Conservation (phyloP, 1,284 basidiomycete genomes). For the Exobasidium rhododendri region DNA sequence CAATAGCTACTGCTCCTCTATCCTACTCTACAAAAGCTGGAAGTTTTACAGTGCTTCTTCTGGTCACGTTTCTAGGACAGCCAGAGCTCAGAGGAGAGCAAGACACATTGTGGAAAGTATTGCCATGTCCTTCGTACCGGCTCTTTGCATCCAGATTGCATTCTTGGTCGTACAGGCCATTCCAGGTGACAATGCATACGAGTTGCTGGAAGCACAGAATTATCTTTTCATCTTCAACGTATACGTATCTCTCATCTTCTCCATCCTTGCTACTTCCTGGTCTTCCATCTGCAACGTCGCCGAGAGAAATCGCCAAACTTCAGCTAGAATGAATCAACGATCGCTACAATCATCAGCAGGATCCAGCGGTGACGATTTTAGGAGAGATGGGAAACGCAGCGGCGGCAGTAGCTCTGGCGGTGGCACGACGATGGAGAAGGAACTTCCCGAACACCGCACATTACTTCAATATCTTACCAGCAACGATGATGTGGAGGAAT, state of each 20-base stretch:
- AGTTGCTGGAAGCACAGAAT: neutral
- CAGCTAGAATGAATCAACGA: neutral
- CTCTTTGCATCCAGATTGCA: constrained; percentile 1
- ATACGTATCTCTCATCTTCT: neutral
- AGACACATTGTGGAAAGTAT: neutral
- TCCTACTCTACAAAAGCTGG: constrained; percentile 5
- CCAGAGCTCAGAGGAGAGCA: neutral
- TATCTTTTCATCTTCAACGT: constrained; percentile 9
- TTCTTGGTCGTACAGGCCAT: neutral
- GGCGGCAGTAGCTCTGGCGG: too few relatives aligned
- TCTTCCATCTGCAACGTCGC: neutral
- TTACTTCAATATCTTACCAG: neutral
- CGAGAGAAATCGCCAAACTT: neutral
- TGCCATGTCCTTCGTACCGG: neutral
- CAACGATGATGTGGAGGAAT: neutral
- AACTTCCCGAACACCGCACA: neutral
- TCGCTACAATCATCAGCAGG: neutral
- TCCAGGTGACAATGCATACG: neutral
- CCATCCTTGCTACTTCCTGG: constrained; percentile 8
- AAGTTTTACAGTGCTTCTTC: neutral
- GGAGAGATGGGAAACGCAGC: neutral
- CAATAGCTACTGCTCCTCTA: constrained; percentile 4
- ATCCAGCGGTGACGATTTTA: neutral
- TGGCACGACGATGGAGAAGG: neutral
- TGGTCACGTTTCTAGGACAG: neutral